Base-by-base conservation (phyloP, 2,329 filamentous ascomycete genomes). In the Botrytis tulipae region DNA sequence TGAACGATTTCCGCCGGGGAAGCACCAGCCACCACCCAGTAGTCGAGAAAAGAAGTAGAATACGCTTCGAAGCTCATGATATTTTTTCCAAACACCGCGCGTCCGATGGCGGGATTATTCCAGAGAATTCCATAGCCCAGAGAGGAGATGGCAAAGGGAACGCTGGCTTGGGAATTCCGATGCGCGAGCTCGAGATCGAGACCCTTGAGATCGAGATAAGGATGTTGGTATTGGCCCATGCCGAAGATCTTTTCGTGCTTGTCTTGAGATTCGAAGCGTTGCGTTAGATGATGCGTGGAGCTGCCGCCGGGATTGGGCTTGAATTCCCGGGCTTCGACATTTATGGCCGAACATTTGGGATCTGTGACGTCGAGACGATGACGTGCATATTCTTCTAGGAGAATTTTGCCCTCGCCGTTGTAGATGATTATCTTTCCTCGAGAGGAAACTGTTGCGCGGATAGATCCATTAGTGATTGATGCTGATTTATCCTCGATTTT, bases 221-320 rank as follows among this genome's bases (percentile, higher is more conserved):
- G 87, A 76, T 92, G 89, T 77, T 92, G 90, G 74, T 92, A 91
- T 80, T 92, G 90, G 0, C 90, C 90, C 89, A 91, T 91, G 32
- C 90, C 90, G 77, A 85, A 92, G n/a, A 92, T 87, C 78, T 86
- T 88, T 79, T 92, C 90, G 29, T 86, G 82, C 0, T 82, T 80
- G 71, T 86, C 80, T 70, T 87, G 78, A 1, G 86, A 87, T 78
- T 91, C 89, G 71, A 91, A 85, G 0, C 90, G 84, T 76, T 86
- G 83, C 0, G 88, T 90, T 14, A 91, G 81, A 70, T 88, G 85
- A 77, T 88, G 90, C 0, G 44, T 69, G 1, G 66, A 69, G 72
- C 87, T 84, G 8, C 82, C 82, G 5, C 85, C 85, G 0, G 82
- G 78, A 12, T 85, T 84, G 0, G 86, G 83, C 42, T 83, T 84